These are phyloP conservation scores for Escovopsis weberi DNA, from an alignment of 2,329 filamentous ascomycete species.

Conservation along the genomic window DNA sequence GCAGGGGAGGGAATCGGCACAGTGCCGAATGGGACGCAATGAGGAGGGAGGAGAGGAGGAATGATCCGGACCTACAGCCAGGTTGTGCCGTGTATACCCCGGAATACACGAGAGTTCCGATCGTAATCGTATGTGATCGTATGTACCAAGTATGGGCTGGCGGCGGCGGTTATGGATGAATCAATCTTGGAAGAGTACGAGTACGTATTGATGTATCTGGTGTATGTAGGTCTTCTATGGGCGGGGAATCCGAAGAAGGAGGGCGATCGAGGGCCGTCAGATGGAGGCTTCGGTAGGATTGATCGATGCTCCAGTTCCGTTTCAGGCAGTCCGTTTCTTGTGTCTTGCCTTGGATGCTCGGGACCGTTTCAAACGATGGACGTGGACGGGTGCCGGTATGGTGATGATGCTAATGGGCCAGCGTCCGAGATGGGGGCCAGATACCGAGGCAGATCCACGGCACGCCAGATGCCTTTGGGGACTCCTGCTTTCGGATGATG, in stretches of 20 bases:
- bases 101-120: no score
- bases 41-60: not conserved
- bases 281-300: conserved; percentile 4
- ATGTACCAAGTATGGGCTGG: not conserved
- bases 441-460: no score
- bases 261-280: not conserved
- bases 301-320: conserved; percentile 1
- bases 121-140: not conserved
- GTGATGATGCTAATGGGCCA: conserved; percentile 3
- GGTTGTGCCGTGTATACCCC: not conserved
- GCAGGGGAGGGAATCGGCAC: not conserved
- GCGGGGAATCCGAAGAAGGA: not conserved
- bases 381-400: not conserved
- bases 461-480: no score
- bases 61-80: not conserved
- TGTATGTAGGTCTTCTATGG: not conserved
- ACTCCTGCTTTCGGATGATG: no score
- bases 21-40: not conserved
- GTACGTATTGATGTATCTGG: not conserved
- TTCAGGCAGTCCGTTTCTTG: conserved; percentile 1
- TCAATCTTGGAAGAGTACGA: not conserved
- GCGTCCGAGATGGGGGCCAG: not conserved
- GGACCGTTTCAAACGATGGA: conserved; percentile 1
- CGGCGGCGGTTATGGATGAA: not conserved
- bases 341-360: not conserved